Percentiles rank a stretch among this genome's conserved stretches.
Evolutionary conservation across 2,329 filamentous ascomycete species (phyloP).

Genomic region (Fusarium aywerte): DNA sequence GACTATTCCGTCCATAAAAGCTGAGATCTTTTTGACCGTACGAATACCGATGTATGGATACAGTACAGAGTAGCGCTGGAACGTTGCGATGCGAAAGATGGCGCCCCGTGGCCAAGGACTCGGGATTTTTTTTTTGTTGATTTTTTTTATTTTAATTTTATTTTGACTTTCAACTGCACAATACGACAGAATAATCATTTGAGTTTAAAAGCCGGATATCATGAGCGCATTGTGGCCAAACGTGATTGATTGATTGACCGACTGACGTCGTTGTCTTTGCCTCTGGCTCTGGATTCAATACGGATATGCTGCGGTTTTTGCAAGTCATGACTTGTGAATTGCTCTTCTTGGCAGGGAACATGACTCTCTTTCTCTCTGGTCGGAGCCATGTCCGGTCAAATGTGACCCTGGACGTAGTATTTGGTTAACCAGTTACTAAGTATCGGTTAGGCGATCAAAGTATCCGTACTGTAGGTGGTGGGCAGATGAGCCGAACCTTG

Average conservation of each 20-base stretch:
- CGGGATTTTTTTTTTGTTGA: conserved; percentile 33
- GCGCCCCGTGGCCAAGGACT: conserved; percentile 33
- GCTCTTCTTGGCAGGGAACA: conserved; percentile 1
- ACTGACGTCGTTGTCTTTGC: too few species aligned
- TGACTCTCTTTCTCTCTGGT: conserved; percentile 11
- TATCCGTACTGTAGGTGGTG: not conserved
- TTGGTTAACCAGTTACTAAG: conserved; percentile 1
- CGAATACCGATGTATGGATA: not conserved
- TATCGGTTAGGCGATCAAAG: not conserved
- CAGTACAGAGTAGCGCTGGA: not conserved
- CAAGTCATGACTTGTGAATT: conserved; percentile 17
- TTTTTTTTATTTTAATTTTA: too few species aligned
- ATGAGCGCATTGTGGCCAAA: conserved; percentile 20
- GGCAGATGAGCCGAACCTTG: conserved; percentile 5
- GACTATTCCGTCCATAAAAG: conserved; percentile 2
- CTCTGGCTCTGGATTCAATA: too few species aligned
- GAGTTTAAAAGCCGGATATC: not conserved
- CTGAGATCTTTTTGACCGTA: not conserved
- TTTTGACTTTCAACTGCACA: not conserved
- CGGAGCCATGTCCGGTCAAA: conserved; percentile 19
- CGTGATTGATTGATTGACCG: not conserved
- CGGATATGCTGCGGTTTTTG: not conserved
- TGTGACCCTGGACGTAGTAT: conserved; percentile 19
- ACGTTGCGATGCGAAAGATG: not conserved
- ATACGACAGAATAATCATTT: conserved; percentile 16